These are phyloP conservation scores for Angomonas ambiguus DNA, from an alignment of 208 protist genomes.

Conservation along the genomic window DNA sequence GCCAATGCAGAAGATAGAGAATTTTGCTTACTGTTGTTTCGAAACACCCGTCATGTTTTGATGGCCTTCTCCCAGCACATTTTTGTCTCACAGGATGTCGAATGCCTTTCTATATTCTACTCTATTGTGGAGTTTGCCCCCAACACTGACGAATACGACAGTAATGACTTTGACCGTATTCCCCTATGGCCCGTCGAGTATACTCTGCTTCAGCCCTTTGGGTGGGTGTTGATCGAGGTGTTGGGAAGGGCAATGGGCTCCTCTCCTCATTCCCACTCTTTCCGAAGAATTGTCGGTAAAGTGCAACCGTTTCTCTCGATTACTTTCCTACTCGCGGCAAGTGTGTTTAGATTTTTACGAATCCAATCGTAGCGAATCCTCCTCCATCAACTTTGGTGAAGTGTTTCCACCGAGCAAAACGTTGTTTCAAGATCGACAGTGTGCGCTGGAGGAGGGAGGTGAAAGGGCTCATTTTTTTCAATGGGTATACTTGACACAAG, in stretches of 20 bases:
- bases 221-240: constrained; percentile 60
- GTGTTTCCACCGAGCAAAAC: neutral
- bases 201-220: constrained; percentile 50
- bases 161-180: neutral
- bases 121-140: neutral
- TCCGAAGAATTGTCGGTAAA: neutral
- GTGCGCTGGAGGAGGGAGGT: neutral
- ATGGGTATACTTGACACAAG: constrained; percentile 40
- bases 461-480: constrained; percentile 18
- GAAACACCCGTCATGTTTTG: constrained; percentile 25
- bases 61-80: constrained; percentile 38
- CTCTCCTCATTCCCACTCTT: neutral
- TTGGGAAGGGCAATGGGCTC: constrained; percentile 13
- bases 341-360: neutral
- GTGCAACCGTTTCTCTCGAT: neutral
- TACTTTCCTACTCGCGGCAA: constrained; percentile 3
- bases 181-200: constrained; percentile 16
- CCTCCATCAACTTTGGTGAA: neutral
- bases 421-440: neutral
- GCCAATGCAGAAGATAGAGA: constrained; percentile 14
- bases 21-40: constrained; percentile 22
- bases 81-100: constrained; percentile 27
- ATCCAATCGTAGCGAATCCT: neutral
- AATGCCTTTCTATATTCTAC: constrained; percentile 19
- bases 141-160: neutral